Evolutionary conservation across 2,329 filamentous ascomycete genomes (phyloP), one percentile per base, ranked within the genome.

Genomic region (Sporothrix phasma): DNA sequence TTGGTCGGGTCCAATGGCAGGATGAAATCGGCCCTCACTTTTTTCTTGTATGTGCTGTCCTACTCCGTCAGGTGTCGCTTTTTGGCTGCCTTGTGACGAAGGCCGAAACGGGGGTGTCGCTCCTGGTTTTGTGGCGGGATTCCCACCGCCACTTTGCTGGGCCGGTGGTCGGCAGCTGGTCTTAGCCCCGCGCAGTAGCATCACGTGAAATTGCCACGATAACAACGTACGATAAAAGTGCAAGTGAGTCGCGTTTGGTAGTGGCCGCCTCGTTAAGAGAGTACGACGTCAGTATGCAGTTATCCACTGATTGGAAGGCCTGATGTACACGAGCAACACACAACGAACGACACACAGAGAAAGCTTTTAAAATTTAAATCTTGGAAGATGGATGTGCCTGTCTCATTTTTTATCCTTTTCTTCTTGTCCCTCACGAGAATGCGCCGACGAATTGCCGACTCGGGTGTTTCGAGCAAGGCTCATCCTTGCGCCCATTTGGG

Each of bases 141-240:
- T 45, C 45, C 62, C 62, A 64, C 62, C 62, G 62, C 62, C 62
- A 64, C 62, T 64, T 64, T 51, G 51, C 11, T 29, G 24, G 24
- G 54, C 19, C 59, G 56, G 39, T 24, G 39, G 43, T 29, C 13
- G 58, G 26, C 47, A 41, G 58, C 26, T 47, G 41, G 43, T 45
- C 26, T 31, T 13, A 31, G 58, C 43, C 41, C 41, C 41, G 43
- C 41, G 26, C 26, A 2, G 5, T 13, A 49, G 13, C 56, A 46
- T 60, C 56, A 60, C 56, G 56, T 60, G 56, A 22, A 46, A 43
- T 29, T 15, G 54, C 54, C 22, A 58, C 54, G 24, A 31, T 24
- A 43, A 31, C 15, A 39, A 19, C 29, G 31, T 15, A n/a, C 34
- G 22, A 22, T 8, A 22, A 39, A 7, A 43, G 31, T 10, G n/a